Conservation (phyloP, 176 grass and related monocot genomes). For the Musa beccarii region DNA sequence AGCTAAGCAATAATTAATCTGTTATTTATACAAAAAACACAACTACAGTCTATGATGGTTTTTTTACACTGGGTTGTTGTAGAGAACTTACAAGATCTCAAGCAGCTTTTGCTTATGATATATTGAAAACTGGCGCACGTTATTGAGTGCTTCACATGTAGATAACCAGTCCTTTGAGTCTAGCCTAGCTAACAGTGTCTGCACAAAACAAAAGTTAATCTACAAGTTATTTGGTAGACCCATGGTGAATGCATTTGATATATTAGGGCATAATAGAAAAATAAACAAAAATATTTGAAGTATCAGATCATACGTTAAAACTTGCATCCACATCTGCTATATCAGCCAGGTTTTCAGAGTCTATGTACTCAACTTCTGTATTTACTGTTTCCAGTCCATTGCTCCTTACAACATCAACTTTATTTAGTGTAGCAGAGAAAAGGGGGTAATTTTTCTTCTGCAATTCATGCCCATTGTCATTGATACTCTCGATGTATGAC, state of each 20-base stretch:
- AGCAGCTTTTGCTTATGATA: constrained; percentile 73
- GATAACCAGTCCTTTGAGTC: constrained; percentile 90
- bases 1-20: constrained; percentile 1
- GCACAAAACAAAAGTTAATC: constrained; percentile 9
- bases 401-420: constrained; percentile 17
- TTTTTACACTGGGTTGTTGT: neutral
- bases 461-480: neutral
- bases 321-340: constrained; percentile 33
- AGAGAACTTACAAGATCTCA: constrained; percentile 59
- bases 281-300: neutral
- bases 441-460: constrained; percentile 33
- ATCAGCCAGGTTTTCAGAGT: constrained; percentile 48
- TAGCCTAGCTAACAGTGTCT: constrained; percentile 76
- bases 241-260: neutral
- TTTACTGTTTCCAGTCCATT: constrained; percentile 30
- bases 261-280: neutral
- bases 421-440: neutral
- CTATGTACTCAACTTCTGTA: constrained; percentile 49
- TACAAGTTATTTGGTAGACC: neutral
- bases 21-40: neutral
- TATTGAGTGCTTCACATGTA: constrained; percentile 91
- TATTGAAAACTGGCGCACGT: constrained; percentile 74
- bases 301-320: constrained; percentile 34
- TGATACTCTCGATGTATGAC: constrained; percentile 3
- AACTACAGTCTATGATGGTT: neutral